Base-by-base conservation (phyloP, 1,139 yeast species). In the Lodderomyces theae region DNA sequence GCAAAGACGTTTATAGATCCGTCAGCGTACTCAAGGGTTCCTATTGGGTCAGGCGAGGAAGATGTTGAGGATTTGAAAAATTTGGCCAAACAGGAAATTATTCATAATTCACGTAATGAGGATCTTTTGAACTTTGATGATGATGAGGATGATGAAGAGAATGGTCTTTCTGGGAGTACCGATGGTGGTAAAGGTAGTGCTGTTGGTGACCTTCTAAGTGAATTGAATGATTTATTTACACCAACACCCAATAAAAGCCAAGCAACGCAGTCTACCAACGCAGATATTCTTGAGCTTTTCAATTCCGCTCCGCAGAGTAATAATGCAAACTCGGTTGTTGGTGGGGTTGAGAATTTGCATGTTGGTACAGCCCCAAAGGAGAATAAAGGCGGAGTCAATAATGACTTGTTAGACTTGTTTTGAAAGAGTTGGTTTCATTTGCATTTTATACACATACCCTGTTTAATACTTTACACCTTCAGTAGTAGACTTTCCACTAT, bases 61-160 rank as follows among this genome's bases (percentile, higher is more conserved):
- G 49, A 48, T 23, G 72, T 89, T 42, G 90, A 86, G 49, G 97
- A 89, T 54, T 79, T 87, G 60, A 80, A 80, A 49, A 79, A 79
- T 49, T 66, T 83, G 52, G 96, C 96, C 11, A 83, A 80, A 51
- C 82, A 80, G 47, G 96, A 87, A 54, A 80, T 85, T 42, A 80
- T 83, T 41, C 74, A 71, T 43, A 79, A 77, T 46, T 71, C 74
- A 7, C 82, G 84, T 53, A 83, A 85, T 36, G 97, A 90, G 54
- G 88, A 87, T 53, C 72, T 92, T 51, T 77, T 92, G 38, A 96
- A 92, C 58, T 81, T 92, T 51, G 76, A 66, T 48, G 96, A 86
- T 53, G 85, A 79, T 47, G 77, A 68, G n/a, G 66, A 58, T 1
- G 80, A 66, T 23, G 56, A 58, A 13, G 37, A 5, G 11, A 39